Evolutionary conservation across 768 basidiomycete genomes (phyloP).

Genomic region (Mycena maculata): DNA sequence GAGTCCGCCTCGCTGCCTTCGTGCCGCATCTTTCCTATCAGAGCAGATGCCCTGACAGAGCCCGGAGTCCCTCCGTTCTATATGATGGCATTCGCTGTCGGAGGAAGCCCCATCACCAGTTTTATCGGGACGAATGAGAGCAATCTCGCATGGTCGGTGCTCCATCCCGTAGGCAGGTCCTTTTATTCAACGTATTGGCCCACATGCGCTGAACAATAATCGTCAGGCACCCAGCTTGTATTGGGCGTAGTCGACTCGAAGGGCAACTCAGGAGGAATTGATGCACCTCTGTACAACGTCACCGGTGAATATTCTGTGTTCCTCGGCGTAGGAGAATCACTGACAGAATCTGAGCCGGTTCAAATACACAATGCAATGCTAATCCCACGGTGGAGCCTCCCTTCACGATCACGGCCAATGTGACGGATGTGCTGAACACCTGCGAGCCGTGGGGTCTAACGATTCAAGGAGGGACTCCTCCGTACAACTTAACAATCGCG

Average conservation of each 20-base stretch:
- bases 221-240: constrained; percentile 49
- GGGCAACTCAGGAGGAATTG: constrained; percentile 49
- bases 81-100: constrained; percentile 48
- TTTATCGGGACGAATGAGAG: constrained; percentile 43
- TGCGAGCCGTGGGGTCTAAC: background rate
- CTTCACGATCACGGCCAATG: background rate
- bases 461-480: background rate
- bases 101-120: constrained; percentile 43
- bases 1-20: background rate
- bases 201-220: background rate
- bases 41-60: background rate
- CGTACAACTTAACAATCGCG: background rate
- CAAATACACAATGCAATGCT: constrained; percentile 46
- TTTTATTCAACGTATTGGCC: background rate
- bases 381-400: constrained; percentile 31
- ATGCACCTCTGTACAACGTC: constrained; percentile 43
- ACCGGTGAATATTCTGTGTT: constrained; percentile 42
- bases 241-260: constrained; percentile 51
- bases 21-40: background rate
- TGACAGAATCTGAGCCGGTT: constrained; percentile 38
- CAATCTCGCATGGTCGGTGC: constrained; percentile 48
- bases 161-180: constrained; percentile 47
- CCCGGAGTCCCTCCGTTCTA: constrained; percentile 47
- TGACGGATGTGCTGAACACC: background rate
- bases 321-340: background rate